A percentile compares a stretch with the other conserved stretches of the same genome.
Evolutionary conservation across 2,329 filamentous ascomycete genomes (phyloP).

Genomic region (Podosphaera xanthii): DNA sequence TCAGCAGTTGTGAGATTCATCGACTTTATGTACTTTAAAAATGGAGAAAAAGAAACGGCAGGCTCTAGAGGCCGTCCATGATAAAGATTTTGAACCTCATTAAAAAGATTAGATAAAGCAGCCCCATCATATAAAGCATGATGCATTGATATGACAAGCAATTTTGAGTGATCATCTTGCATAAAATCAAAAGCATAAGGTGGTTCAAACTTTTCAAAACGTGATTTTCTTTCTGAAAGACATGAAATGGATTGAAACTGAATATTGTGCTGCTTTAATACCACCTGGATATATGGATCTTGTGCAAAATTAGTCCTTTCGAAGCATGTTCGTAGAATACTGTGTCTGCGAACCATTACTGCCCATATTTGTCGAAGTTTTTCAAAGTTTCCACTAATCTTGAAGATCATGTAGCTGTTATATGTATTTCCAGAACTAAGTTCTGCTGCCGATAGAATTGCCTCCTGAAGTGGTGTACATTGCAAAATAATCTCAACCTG

Average conservation of each 20-base stretch:
- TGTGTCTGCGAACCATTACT: slow-evolving; percentile 39
- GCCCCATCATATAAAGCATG: slow-evolving; percentile 76
- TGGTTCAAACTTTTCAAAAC: slow-evolving; percentile 6
- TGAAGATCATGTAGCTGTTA: slow-evolving; percentile 47
- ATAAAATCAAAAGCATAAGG: slow-evolving; percentile 11
- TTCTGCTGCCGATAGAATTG: slow-evolving; percentile 46
- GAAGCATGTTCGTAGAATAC: slow-evolving; percentile 61
- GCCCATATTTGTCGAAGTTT: slow-evolving; percentile 38
- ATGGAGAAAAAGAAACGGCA: slow-evolving; percentile 34
- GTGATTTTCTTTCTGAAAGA: neutral
- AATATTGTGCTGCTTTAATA: slow-evolving; percentile 26
- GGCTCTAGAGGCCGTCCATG: slow-evolving; percentile 22
- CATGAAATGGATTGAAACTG: slow-evolving; percentile 5
- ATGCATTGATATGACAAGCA: slow-evolving; percentile 25
- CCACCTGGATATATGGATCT: slow-evolving; percentile 49
- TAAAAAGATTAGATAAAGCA: slow-evolving; percentile 45
- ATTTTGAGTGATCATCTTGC: neutral
- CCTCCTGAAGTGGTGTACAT: slow-evolving; percentile 72
- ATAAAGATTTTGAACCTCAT: slow-evolving; percentile 43
- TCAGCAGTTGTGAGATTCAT: slow-evolving; percentile 27
- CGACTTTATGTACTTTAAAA: slow-evolving; percentile 34
- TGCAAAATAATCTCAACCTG: slow-evolving; percentile 38
- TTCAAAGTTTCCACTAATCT: slow-evolving; percentile 26
- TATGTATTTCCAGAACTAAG: slow-evolving; percentile 31
- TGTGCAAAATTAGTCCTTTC: slow-evolving; percentile 33